Evolutionary conservation across 306 rosid genomes (phyloP).

Genomic region (Mucuna pruriens): DNA sequence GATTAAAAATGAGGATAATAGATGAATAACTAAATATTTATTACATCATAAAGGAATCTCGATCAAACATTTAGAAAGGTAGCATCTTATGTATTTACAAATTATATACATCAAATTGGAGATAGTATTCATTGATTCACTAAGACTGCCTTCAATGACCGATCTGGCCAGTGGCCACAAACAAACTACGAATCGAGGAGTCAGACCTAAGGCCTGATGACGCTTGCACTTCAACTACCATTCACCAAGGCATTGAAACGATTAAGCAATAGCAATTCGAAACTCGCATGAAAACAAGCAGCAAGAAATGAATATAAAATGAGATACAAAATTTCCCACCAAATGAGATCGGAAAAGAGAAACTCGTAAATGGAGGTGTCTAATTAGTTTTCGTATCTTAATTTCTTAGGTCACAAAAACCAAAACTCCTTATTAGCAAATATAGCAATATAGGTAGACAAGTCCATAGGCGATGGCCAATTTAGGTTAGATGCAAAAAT

Average conservation of each 20-base stretch:
- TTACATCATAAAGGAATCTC: neutral
- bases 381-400: neutral
- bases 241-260: neutral
- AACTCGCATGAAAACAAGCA: neutral
- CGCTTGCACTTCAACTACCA: neutral
- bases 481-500: too few species aligned
- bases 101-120: neutral
- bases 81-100: neutral
- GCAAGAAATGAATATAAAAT: neutral
- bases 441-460: neutral
- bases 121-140: neutral
- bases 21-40: neutral
- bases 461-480: neutral
- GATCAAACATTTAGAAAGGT: neutral
- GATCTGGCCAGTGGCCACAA: neutral
- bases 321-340: neutral
- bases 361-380: neutral
- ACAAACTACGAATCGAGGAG: too few species aligned
- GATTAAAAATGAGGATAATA: neutral
- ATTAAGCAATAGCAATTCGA: neutral
- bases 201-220: neutral
- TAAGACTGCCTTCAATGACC: neutral
- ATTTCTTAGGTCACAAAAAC: neutral
- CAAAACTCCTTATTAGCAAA: neutral
- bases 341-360: neutral